Evolutionary conservation across 495 filamentous ascomycete genomes (phyloP).

Genomic region (Annulohypoxylon nitens): DNA sequence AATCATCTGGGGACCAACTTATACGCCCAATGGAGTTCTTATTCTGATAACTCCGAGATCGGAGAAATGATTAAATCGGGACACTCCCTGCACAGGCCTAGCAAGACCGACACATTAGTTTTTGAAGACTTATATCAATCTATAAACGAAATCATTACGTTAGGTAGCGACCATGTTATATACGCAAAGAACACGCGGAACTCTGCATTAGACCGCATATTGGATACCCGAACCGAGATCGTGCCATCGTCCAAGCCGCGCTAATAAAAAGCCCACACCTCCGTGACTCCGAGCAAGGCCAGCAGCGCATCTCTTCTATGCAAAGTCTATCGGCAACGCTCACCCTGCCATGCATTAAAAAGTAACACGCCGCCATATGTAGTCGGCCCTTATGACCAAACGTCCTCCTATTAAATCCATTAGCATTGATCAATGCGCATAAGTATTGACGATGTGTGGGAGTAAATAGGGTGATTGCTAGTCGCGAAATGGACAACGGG

Average conservation of each 20-base stretch:
- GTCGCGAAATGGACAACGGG: not conserved
- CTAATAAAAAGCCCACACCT: conserved; percentile 43
- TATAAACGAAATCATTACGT: conserved; percentile 43
- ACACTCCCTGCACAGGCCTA: not conserved
- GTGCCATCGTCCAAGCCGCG: conserved; percentile 34
- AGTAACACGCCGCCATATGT: conserved; percentile 24
- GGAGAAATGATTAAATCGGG: not conserved
- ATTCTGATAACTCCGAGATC: not conserved
- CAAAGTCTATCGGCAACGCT: conserved; percentile 48
- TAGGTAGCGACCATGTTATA: conserved; percentile 44
- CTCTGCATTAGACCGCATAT: conserved; percentile 33
- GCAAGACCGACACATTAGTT: not conserved
- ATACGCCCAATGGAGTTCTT: not conserved
- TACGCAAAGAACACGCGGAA: conserved; percentile 38
- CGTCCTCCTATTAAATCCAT: conserved; percentile 73
- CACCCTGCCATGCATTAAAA: conserved; percentile 43
- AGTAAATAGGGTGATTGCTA: not conserved
- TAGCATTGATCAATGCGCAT: conserved; percentile 30
- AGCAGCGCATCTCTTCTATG: conserved; percentile 45
- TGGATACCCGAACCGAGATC: conserved; percentile 37
- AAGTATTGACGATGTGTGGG: not conserved
- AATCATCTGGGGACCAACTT: not conserved
- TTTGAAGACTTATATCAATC: conserved; percentile 34
- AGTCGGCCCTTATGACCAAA: conserved; percentile 76
- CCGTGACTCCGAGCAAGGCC: conserved; percentile 46